Conservation (phyloP, 140 eudicot species). For the Cichorium intybus region DNA sequence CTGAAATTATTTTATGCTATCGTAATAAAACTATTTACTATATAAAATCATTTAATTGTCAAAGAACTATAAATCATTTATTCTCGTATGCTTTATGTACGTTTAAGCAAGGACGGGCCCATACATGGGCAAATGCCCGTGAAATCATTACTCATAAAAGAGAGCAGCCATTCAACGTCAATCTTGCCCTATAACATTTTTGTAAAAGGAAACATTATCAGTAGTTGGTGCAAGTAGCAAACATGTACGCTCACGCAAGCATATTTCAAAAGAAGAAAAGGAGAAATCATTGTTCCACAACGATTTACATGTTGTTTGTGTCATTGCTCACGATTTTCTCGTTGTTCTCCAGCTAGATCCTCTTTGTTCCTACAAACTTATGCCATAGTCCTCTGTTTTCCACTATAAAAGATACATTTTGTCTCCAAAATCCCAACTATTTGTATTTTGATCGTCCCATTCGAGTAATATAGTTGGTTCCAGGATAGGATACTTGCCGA, state of each 20-base stretch:
- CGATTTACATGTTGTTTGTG: not conserved
- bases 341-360: not conserved
- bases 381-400: not conserved
- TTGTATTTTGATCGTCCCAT: no score
- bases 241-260: not conserved
- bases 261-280: not conserved
- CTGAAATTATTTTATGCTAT: not conserved
- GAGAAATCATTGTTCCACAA: not conserved
- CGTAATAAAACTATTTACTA: no score
- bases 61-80: not conserved
- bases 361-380: no score
- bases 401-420: not conserved
- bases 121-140: not conserved
- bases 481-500: no score
- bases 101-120: not conserved
- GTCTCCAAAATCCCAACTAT: not conserved
- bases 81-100: not conserved
- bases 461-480: no score
- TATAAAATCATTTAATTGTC: not conserved
- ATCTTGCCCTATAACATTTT: not conserved
- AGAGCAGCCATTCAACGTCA: not conserved
- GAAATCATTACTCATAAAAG: not conserved
- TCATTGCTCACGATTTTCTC: not conserved
- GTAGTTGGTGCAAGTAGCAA: not conserved
- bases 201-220: not conserved